Percentiles rank a stretch among this genome's conserved stretches.
phyloP scores from a whole-genome alignment of 257 asterid species.

The Fraxinus cuspidata region DNA sequence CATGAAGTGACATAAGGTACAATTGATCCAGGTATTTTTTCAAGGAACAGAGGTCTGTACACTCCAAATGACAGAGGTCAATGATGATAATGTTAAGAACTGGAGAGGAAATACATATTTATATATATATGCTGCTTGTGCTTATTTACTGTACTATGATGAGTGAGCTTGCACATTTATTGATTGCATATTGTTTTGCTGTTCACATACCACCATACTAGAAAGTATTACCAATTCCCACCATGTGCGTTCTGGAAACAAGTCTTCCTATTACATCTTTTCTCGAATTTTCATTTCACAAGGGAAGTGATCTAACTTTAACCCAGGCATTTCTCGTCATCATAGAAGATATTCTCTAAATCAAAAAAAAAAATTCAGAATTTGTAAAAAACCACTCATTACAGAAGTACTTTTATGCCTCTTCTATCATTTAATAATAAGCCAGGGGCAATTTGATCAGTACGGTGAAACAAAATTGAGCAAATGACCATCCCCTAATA shows the following conservation, averaged over 20 bases:
- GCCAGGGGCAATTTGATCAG: not conserved
- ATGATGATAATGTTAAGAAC: not conserved
- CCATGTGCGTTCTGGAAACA: no score
- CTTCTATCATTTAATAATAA: not conserved
- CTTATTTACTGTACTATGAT: no score
- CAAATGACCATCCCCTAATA: not conserved
- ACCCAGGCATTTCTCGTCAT: not conserved
- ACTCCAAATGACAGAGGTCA: not conserved
- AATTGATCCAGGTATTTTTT: not conserved
- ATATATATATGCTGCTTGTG: no score
- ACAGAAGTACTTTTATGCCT: not conserved
- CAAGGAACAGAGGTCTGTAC: not conserved
- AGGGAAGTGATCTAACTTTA: not conserved
- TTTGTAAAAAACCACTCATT: not conserved
- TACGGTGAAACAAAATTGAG: not conserved
- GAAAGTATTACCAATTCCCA: no score
- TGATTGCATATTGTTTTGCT: no score
- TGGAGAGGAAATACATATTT: not conserved
- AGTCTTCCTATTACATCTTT: no score
- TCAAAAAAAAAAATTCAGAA: not conserved
- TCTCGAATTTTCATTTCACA: not conserved
- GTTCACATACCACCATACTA: no score
- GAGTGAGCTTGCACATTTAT: no score
- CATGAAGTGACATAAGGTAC: not conserved
- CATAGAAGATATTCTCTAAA: not conserved